These are phyloP conservation scores for Aureobasidium pullulans DNA, from an alignment of 2,329 filamentous ascomycete species.

Conservation along the genomic window DNA sequence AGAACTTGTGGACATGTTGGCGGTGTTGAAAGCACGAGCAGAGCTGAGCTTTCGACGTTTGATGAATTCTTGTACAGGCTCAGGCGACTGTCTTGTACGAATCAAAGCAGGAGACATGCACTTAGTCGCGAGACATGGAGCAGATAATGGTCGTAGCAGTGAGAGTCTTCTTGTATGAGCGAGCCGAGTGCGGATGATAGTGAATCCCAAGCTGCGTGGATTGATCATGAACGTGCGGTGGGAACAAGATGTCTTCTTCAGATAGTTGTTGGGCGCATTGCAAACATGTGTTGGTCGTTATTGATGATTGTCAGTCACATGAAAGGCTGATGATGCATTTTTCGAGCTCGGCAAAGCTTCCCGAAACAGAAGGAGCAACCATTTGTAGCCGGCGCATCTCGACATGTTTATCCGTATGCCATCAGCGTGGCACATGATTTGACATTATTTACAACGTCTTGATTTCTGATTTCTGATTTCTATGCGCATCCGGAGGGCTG, in stretches of 20 bases:
- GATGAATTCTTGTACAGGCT: background rate
- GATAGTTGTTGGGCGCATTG: background rate
- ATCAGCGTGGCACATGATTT: background rate
- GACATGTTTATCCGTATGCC: background rate
- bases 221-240: background rate
- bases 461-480: background rate
- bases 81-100: constrained; percentile 21
- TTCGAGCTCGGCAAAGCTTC: constrained; percentile 13
- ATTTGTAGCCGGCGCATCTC: background rate
- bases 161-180: background rate
- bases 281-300: background rate
- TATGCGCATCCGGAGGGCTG: background rate
- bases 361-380: constrained; percentile 2
- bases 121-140: background rate
- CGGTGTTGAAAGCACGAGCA: background rate
- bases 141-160: background rate
- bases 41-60: constrained; percentile 24
- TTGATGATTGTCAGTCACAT: constrained; percentile 6
- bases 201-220: background rate
- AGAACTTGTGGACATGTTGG: constrained; percentile 10
- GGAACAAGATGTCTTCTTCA: background rate
- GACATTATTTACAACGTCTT: background rate
- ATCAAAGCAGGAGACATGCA: constrained; percentile 28
- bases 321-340: constrained; percentile 3
- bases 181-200: background rate